Conservation (phyloP, 176 grass and related monocot genomes). For the Sorghum bicolor region Sorghum_bicolor_NCBIv3 NC_012875.2:25501-26000, state of each 20-base stretch:
- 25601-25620: background rate
- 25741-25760: background rate
- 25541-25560: background rate
- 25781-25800: background rate
- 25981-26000: no score
- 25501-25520: background rate
- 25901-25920: no score
- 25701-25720: constrained; percentile 66
- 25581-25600: background rate
- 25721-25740: constrained; percentile 25
- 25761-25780: background rate
- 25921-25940: no score
- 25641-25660: background rate
- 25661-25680: constrained; percentile 69
- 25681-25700: constrained; percentile 92
- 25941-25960: no score
- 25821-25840: background rate
- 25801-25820: background rate
- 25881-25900: no score
- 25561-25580: background rate
- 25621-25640: background rate
- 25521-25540: background rate
- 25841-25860: no score
- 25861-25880: no score
- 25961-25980: no score